phyloP scores from a whole-genome alignment of 2,329 filamentous ascomycete species.

The Pyrenophora seminiperda region DNA sequence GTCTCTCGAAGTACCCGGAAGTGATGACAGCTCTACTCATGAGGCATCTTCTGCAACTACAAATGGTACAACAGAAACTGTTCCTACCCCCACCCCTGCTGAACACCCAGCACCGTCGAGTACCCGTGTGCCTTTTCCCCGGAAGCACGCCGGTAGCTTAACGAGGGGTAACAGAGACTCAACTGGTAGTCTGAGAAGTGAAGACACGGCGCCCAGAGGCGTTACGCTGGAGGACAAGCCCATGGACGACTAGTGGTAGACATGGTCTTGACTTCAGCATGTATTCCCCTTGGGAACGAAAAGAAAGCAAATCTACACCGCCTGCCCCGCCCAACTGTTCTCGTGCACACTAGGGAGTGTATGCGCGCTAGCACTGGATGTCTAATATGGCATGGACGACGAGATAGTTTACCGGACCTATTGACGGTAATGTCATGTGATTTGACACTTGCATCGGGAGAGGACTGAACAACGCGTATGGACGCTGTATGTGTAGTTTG shows the following conservation, averaged over 20 bases:
- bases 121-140: slow-evolving; percentile 42
- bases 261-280: slow-evolving; percentile 11
- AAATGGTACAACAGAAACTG: slow-evolving; percentile 46
- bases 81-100: slow-evolving; percentile 17
- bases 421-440: slow-evolving; percentile 7
- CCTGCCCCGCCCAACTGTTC: slow-evolving; percentile 1
- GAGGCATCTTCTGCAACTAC: slow-evolving; percentile 37
- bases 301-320: slow-evolving; percentile 2
- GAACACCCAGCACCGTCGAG: slow-evolving; percentile 43
- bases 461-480: slow-evolving; percentile 11
- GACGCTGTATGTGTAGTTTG: slow-evolving; percentile 26
- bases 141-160: slow-evolving; percentile 45
- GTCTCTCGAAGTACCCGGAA: slow-evolving; percentile 81
- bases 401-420: slow-evolving; percentile 1
- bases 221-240: slow-evolving; percentile 75
- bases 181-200: slow-evolving; percentile 50
- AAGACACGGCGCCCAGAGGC: slow-evolving; percentile 55
- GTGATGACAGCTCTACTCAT: slow-evolving; percentile 53
- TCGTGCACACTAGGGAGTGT: slow-evolving; percentile 5
- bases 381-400: neutral
- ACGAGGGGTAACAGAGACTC: slow-evolving; percentile 47
- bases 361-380: neutral
- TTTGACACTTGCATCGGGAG: slow-evolving; percentile 1
- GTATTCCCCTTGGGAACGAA: slow-evolving; percentile 4
- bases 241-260: slow-evolving; percentile 69